Evolutionary conservation across 495 filamentous ascomycete species (phyloP), one percentile per base, ranked within the genome.

Genomic region (Baudoinia panamericana): DNA sequence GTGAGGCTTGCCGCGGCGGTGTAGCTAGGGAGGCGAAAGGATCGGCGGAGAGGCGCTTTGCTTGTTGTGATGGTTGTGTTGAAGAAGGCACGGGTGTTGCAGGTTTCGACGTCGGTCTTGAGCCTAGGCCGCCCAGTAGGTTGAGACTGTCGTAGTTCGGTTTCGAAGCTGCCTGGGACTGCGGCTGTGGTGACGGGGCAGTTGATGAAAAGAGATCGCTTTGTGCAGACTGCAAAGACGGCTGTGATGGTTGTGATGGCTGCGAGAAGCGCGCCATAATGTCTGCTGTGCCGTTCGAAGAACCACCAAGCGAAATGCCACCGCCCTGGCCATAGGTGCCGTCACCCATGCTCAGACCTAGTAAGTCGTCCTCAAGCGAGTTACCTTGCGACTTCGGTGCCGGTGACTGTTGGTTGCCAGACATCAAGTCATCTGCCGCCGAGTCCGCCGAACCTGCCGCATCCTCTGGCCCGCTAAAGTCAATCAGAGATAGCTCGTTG

Each of bases 401-500:
- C 45, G 54, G 57, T 11, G 45, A 15, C 41, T 20, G 44, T 16
- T 24, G 44, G 17, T n/a, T 17, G 16, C 36, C 32, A 19, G 25
- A 28, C 43, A 46, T 46, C 16, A 40, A 10, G 17, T 32, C 37
- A 8, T 22, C 22, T 12, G 43, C 23, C 0, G 64, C 47, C 15
- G 26, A n/a, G 30, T 19, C 11, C 10, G n/a, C 17, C 57, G 50
- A 42, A 20, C 81, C 75, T 28, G 48, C 45, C 11, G 8, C 29
- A 57, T 52, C 53, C 19, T 83, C 78, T 23, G 50, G 41, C 0
- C 61, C 75, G 22, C 78, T 78, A 51, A 97, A 82, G 54, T 97
- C 92, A 43, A 97, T 96, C 44, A 97, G 64, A 6, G 87, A 95
- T 17, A 94, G 64, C 59, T 95, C 88, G 47, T 83, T 85, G 40